Conservation (phyloP, 108 stramenopile genomes). For the Nitzschia sp. region DNA sequence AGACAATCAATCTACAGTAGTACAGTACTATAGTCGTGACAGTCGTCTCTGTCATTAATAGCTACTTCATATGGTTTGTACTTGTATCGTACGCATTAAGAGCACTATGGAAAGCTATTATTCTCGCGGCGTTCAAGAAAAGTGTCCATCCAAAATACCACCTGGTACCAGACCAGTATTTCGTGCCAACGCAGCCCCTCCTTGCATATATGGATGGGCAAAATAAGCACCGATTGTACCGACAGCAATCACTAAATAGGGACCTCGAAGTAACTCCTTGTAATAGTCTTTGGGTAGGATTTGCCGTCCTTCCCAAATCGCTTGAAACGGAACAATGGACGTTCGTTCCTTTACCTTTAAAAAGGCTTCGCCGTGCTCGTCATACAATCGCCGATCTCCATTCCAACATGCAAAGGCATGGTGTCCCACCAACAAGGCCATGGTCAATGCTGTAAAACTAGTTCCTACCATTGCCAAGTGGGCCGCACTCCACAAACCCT, state of each 20-base stretch:
- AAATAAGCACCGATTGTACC: slow-evolving; percentile 93
- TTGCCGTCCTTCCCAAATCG: slow-evolving; percentile 90
- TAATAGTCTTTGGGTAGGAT: slow-evolving; percentile 85
- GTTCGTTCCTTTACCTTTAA: slow-evolving; percentile 76
- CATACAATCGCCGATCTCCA: slow-evolving; percentile 88
- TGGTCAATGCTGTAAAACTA: slow-evolving; percentile 79
- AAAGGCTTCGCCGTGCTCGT: slow-evolving; percentile 84
- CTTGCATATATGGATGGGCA: slow-evolving; percentile 97
- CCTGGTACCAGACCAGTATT: slow-evolving; percentile 60
- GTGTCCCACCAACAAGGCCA: slow-evolving; percentile 83
- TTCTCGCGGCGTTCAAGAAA: not conserved
- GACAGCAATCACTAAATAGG: slow-evolving; percentile 87
- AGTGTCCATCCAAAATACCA: slow-evolving; percentile 39
- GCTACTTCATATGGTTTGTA: too few species aligned
- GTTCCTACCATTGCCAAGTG: slow-evolving; percentile 92
- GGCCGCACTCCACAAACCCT: slow-evolving; percentile 91
- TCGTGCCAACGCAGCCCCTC: slow-evolving; percentile 80
- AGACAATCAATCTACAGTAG: too few species aligned
- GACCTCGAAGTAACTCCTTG: slow-evolving; percentile 90
- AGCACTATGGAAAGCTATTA: not conserved
- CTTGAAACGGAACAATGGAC: slow-evolving; percentile 87
- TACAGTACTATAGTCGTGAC: too few species aligned
- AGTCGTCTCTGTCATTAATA: too few species aligned
- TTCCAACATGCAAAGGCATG: slow-evolving; percentile 94
- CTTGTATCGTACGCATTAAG: not conserved